These are phyloP conservation scores for Nicotiana attenuata DNA, from an alignment of 257 asterid genomes.

Conservation along the genomic window DNA sequence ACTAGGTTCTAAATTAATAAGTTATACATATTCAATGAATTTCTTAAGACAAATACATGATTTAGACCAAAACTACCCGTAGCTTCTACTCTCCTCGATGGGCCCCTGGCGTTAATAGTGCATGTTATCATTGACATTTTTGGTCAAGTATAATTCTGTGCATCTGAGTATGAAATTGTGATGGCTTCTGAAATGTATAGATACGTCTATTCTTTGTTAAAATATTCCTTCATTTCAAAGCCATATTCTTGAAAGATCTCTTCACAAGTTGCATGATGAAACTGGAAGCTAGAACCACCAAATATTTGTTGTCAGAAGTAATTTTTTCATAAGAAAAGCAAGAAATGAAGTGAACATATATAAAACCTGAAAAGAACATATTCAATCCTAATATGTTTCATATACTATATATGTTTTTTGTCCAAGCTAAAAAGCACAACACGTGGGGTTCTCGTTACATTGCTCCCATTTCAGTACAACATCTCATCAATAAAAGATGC, in stretches of 20 bases:
- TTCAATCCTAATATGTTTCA: background rate
- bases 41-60: too few relatives aligned
- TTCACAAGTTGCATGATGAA: background rate
- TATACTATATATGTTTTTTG: background rate
- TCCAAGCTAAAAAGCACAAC: background rate
- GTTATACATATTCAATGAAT: too few relatives aligned
- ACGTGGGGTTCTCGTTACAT: background rate
- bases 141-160: background rate
- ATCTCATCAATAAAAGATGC: slow-evolving; percentile 1
- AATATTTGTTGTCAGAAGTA: background rate
- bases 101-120: background rate
- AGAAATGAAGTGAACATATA: background rate
- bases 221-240: background rate
- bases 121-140: background rate
- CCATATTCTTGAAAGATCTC: background rate
- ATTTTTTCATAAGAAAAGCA: background rate
- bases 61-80: too few relatives aligned
- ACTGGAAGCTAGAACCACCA: background rate
- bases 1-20: too few relatives aligned
- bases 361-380: background rate
- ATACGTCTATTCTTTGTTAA: background rate
- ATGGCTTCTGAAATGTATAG: background rate
- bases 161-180: background rate
- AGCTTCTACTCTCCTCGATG: too few relatives aligned
- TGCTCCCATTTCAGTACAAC: background rate